These are phyloP conservation scores for Chlorella vulgaris DNA, from an alignment of 139 green algal genomes.

Conservation along the genomic window DNA sequence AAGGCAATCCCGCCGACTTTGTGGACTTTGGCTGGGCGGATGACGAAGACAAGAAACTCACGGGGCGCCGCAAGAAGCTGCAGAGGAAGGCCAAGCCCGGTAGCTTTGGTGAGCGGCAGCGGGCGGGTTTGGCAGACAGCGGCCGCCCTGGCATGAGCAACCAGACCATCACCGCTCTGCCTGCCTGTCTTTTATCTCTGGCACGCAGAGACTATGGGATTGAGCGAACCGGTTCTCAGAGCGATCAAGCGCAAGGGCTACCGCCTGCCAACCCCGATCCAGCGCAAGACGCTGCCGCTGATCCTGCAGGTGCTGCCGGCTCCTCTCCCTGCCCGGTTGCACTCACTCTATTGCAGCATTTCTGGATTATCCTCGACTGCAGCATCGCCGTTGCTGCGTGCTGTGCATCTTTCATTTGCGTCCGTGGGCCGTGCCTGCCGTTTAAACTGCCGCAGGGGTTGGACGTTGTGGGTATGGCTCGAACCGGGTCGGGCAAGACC, in stretches of 20 bases:
- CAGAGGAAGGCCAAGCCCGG: conserved; percentile 66
- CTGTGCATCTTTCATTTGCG: too few relatives aligned
- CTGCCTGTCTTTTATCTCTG: background rate
- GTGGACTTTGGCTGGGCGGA: conserved; percentile 45
- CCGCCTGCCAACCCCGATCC: conserved; percentile 95
- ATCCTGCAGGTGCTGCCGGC: conserved; percentile 61
- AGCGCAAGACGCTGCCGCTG: conserved; percentile 87
- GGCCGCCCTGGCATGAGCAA: background rate
- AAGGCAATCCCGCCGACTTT: background rate
- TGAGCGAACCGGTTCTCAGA: conserved; percentile 70
- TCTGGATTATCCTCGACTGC: background rate
- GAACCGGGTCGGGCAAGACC: conserved; percentile 97
- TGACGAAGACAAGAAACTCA: conserved; percentile 28
- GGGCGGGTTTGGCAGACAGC: background rate
- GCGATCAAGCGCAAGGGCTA: conserved; percentile 93
- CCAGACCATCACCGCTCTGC: too few relatives aligned
- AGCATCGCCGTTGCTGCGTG: background rate
- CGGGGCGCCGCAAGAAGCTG: conserved; percentile 55
- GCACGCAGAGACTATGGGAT: conserved; percentile 82
- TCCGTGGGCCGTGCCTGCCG: too few relatives aligned
- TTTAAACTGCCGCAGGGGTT: conserved; percentile 79
- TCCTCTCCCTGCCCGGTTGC: background rate
- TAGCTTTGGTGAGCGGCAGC: conserved; percentile 62
- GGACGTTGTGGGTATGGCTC: conserved; percentile 91
- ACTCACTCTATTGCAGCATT: background rate